These are phyloP conservation scores for Sporisorium scitamineum DNA, from an alignment of 1,284 basidiomycete species.

Conservation along the genomic window DNA sequence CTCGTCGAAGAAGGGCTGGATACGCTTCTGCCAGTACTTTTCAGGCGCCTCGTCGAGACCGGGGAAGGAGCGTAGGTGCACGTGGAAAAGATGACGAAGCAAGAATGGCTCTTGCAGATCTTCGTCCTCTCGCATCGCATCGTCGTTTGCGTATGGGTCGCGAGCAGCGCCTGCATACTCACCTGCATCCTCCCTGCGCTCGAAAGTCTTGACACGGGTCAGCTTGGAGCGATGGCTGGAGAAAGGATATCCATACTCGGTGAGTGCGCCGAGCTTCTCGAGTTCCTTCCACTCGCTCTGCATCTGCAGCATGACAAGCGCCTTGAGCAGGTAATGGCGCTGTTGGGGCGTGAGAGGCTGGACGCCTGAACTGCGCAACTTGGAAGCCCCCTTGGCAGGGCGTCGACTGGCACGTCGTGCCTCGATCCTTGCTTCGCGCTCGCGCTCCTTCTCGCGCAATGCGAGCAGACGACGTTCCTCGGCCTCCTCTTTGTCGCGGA, in stretches of 20 bases:
- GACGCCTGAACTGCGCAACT: constrained; percentile 26
- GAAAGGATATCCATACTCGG: constrained; percentile 66
- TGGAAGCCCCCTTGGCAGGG: constrained; percentile 31
- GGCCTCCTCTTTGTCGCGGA: constrained; percentile 42
- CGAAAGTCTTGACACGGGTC: constrained; percentile 55
- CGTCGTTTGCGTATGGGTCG: constrained; percentile 61
- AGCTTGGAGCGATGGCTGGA: constrained; percentile 51
- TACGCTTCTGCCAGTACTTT: constrained; percentile 64
- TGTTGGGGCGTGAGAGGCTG: constrained; percentile 58
- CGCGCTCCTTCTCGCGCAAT: constrained; percentile 34
- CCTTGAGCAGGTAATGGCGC: constrained; percentile 66
- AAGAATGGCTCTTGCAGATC: constrained; percentile 62
- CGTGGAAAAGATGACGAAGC: constrained; percentile 67
- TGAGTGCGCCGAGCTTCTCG: constrained; percentile 60
- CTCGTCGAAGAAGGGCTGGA: constrained; percentile 66
- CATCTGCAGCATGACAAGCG: constrained; percentile 66
- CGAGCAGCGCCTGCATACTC: constrained; percentile 53
- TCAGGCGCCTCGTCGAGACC: constrained; percentile 61
- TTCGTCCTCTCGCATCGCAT: constrained; percentile 50
- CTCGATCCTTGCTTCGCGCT: constrained; percentile 38
- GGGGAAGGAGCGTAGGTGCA: constrained; percentile 61
- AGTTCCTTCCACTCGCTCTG: constrained; percentile 61
- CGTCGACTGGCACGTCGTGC: constrained; percentile 42
- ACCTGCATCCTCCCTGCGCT: constrained; percentile 43
- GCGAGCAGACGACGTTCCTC: constrained; percentile 45